Conservation (phyloP, 164 flowering plant genomes). For the Piper longum region DNA sequence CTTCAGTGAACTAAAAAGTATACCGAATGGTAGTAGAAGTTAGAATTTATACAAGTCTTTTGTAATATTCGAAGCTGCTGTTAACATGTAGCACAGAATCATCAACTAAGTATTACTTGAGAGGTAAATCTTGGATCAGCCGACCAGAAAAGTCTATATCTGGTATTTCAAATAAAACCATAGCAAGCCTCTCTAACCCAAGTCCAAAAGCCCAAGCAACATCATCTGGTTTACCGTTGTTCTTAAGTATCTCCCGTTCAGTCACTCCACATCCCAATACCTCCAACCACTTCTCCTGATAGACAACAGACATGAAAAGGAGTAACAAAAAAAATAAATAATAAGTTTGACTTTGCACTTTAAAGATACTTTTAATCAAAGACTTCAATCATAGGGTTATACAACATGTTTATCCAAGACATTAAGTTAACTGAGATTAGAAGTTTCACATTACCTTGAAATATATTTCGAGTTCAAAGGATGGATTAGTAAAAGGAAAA, state of each 20-base stretch:
- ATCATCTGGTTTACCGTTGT: slow-evolving; percentile 49
- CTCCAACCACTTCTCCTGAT: slow-evolving; percentile 89
- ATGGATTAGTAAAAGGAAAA: slow-evolving; percentile 90
- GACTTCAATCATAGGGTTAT: too few relatives aligned
- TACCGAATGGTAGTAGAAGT: not conserved
- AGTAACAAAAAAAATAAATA: too few relatives aligned
- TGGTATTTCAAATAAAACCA: slow-evolving; percentile 85
- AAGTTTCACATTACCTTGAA: slow-evolving; percentile 48
- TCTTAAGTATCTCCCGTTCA: slow-evolving; percentile 74
- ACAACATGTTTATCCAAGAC: too few relatives aligned
- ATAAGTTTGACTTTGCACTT: not conserved
- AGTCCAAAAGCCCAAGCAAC: slow-evolving; percentile 99
- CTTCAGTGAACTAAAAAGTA: slow-evolving; percentile 54
- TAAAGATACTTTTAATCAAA: too few relatives aligned
- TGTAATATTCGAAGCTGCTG: not conserved
- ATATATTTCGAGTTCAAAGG: slow-evolving; percentile 91
- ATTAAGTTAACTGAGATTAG: not conserved
- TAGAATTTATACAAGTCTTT: not conserved
- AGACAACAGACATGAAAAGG: not conserved
- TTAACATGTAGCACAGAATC: not conserved
- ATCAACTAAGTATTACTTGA: slow-evolving; percentile 32
- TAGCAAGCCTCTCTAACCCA: slow-evolving; percentile 93
- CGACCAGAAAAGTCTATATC: slow-evolving; percentile 87
- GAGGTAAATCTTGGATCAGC: slow-evolving; percentile 81
- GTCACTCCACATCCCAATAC: slow-evolving; percentile 97